Base-by-base conservation (phyloP, 2,329 filamentous ascomycete genomes). In the Trichoderma semiorbis region DNA sequence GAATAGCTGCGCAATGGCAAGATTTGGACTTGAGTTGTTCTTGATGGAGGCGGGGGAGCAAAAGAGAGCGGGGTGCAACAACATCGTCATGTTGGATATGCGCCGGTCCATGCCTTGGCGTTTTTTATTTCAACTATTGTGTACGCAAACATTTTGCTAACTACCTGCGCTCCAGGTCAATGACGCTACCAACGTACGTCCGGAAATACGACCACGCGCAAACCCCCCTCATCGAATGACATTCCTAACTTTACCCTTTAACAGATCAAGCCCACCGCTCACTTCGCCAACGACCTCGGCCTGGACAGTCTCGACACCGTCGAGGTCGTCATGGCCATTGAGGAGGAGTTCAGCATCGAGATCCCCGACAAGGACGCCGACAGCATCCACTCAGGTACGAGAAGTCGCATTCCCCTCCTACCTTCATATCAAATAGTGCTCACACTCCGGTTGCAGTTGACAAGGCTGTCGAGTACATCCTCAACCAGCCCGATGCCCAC, bases 251-350 rank as follows among this genome's bases (percentile, higher is more conserved):
- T 36, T 70, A 1, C 18, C 53, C 32, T 66, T 72, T 66, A 71
- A 69, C 74, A 98, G 95, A 93, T 99, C 82, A 93, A 91, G 79
- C 85, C 89, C 75, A 87, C 86, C 69, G 92, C 95, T 72, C 95
- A 98, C 89, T 99, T 99, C 85, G 89, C 94, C 81, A 98, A 98
- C 83, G 95, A 99, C 85, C 92, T 99, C 75, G 96, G 95, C 76
- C 88, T 99, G 79, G 96, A 99, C 87, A 97, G 93, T 85, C 89
- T 99, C 83, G 96, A 99, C 84, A 98, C 96, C 75, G 96, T 99
- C 75, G 96, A 99, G 88, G 96, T 99, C 77, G 96, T 99, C 79
- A 99, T 99, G 96, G 96, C 96, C 76, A 98, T 99, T 85, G 96
- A 99, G 89, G 96, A 99, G 85, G 87, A 91, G 79, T 90, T 91